Conservation (phyloP, 805 yeast species). For the Saccharomyces paradoxus region DNA sequence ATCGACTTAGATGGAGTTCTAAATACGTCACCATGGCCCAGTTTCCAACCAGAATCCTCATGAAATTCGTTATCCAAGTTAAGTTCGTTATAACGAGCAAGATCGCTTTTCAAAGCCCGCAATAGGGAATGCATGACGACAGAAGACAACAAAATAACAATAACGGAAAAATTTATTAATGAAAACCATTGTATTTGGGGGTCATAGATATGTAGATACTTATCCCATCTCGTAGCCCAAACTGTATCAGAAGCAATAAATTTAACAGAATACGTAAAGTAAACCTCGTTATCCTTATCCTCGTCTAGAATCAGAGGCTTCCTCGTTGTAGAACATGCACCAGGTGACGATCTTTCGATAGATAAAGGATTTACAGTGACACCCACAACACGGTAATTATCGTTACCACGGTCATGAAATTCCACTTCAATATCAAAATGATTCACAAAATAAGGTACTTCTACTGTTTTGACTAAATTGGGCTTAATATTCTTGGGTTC, state of each 20-base stretch:
- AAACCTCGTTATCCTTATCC: conserved; percentile 46
- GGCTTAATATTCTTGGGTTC: conserved; percentile 9
- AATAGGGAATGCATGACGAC: conserved; percentile 72
- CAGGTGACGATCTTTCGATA: conserved; percentile 36
- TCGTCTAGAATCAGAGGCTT: conserved; percentile 43
- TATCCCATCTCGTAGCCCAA: conserved; percentile 99
- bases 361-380: conserved; percentile 71
- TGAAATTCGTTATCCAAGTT: conserved; percentile 79
- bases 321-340: conserved; percentile 24
- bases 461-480: conserved; percentile 17
- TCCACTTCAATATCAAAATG: conserved; percentile 76
- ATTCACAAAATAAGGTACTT: conserved; percentile 58
- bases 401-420: conserved; percentile 66
- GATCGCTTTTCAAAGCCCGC: conserved; percentile 76
- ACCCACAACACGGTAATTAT: conserved; percentile 82
- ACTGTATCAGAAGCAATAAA: conserved; percentile 64
- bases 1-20: conserved; percentile 68
- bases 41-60: conserved; percentile 95
- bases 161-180: conserved; percentile 72
- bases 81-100: conserved; percentile 79
- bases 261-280: conserved; percentile 71
- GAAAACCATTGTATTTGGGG: conserved; percentile 96
- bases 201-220: conserved; percentile 82
- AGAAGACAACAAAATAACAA: conserved; percentile 67
- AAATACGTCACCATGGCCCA: conserved; percentile 91